phyloP scores from a whole-genome alignment of 1,284 basidiomycete species.

The Nidula niveotomentosa region DNA sequence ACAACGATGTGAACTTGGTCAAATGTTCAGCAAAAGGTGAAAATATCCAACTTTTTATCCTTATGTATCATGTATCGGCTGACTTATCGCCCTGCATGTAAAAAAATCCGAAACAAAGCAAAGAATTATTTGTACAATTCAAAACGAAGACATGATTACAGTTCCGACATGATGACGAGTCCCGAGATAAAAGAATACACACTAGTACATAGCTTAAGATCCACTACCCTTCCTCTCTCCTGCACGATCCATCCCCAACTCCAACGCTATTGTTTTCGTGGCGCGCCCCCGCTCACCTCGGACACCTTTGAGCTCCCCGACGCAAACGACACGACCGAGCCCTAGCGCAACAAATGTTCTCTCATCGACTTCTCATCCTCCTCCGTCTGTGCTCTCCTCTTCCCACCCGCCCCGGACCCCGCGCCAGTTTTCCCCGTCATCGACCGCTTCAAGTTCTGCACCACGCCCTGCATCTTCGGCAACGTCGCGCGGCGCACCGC shows the following conservation, averaged over 20 bases:
- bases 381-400: not conserved
- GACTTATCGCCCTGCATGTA: too few relatives aligned
- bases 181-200: too few relatives aligned
- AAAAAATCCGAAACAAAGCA: too few relatives aligned
- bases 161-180: too few relatives aligned
- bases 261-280: not conserved
- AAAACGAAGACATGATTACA: too few relatives aligned
- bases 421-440: conserved; percentile 9
- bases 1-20: too few relatives aligned
- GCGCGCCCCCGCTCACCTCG: not conserved
- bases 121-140: too few relatives aligned
- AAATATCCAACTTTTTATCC: too few relatives aligned
- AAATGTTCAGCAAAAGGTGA: too few relatives aligned
- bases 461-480: conserved; percentile 36
- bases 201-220: not conserved
- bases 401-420: not conserved
- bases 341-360: not conserved
- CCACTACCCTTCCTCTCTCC: not conserved
- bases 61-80: too few relatives aligned
- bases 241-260: not conserved
- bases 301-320: not conserved
- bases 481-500: conserved; percentile 26
- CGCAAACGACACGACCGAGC: not conserved
- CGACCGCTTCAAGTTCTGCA: conserved; percentile 27
- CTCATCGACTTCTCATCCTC: not conserved